Percentiles rank a stretch among this genome's conserved stretches.
phyloP scores from a whole-genome alignment of 2,329 filamentous ascomycete genomes.

The Gnomoniopsis sp. region DNA sequence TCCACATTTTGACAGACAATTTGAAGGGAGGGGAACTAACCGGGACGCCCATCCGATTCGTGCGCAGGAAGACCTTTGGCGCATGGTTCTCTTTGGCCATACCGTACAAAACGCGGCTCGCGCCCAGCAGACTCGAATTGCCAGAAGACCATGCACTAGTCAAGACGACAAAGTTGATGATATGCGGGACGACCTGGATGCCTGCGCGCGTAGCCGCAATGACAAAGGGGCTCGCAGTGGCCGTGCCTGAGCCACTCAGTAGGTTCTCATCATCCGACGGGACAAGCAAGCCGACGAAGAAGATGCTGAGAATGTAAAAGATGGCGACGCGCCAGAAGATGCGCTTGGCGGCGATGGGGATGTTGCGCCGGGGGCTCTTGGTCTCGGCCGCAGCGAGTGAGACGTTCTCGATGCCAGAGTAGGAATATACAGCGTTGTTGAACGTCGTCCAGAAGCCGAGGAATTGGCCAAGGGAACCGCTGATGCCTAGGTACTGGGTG shows the following conservation, averaged over 20 bases:
- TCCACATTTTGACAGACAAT: neutral
- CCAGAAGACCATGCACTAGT: constrained; percentile 47
- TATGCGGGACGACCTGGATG: constrained; percentile 47
- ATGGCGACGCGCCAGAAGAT: constrained; percentile 25
- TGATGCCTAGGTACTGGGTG: constrained; percentile 19
- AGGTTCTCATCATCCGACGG: constrained; percentile 49
- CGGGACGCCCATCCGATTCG: constrained; percentile 41
- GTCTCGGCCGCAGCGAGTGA: constrained; percentile 24
- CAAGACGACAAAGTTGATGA: constrained; percentile 54
- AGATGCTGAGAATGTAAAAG: constrained; percentile 45
- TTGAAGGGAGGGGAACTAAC: constrained; percentile 6
- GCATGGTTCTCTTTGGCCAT: constrained; percentile 52
- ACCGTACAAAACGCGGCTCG: constrained; percentile 50
- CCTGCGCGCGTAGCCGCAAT: constrained; percentile 50
- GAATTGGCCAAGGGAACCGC: constrained; percentile 22
- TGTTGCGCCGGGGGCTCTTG: constrained; percentile 43
- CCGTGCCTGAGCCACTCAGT: constrained; percentile 40
- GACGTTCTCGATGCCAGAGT: constrained; percentile 23
- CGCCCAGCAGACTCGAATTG: constrained; percentile 54
- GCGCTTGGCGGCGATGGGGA: constrained; percentile 23
- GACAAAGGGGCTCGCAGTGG: constrained; percentile 46
- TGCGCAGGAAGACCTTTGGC: constrained; percentile 48
- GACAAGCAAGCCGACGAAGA: constrained; percentile 51
- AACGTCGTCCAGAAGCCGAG: constrained; percentile 21
- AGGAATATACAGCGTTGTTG: constrained; percentile 6